Evolutionary conservation across 1,284 basidiomycete species (phyloP).

Genomic region (Pholiota adiposa): DNA sequence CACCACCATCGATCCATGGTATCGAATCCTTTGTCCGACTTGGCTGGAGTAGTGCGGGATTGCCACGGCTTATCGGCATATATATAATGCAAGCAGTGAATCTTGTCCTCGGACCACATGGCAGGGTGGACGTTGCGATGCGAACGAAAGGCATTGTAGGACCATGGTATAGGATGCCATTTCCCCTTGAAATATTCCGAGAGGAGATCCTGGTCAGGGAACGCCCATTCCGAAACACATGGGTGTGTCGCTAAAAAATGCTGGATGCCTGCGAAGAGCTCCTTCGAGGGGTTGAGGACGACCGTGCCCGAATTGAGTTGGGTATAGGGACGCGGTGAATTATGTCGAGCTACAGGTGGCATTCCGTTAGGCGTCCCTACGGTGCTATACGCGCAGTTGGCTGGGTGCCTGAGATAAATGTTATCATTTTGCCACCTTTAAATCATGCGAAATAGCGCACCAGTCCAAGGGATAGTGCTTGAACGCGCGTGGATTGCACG

Average conservation of each 20-base stretch:
- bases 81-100: slow-evolving; percentile 78
- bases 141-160: slow-evolving; percentile 88
- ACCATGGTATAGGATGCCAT: slow-evolving; percentile 78
- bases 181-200: slow-evolving; percentile 78
- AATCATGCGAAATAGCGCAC: slow-evolving; percentile 46
- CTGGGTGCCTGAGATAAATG: slow-evolving; percentile 69
- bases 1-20: slow-evolving; percentile 78
- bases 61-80: slow-evolving; percentile 80
- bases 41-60: slow-evolving; percentile 39
- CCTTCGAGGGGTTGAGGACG: slow-evolving; percentile 76
- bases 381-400: slow-evolving; percentile 86
- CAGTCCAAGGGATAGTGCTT: slow-evolving; percentile 89
- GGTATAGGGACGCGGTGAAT: slow-evolving; percentile 71
- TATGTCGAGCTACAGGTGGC: slow-evolving; percentile 49
- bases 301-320: slow-evolving; percentile 92
- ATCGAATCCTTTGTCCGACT: slow-evolving; percentile 42
- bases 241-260: slow-evolving; percentile 72
- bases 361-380: slow-evolving; percentile 56
- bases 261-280: slow-evolving; percentile 55
- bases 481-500: slow-evolving; percentile 89
- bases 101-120: slow-evolving; percentile 81
- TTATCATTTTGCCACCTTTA: not conserved
- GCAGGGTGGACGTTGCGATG: slow-evolving; percentile 68
- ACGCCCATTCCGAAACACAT: slow-evolving; percentile 72
- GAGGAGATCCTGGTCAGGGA: slow-evolving; percentile 94